These are phyloP conservation scores for Volvox africanus DNA, from an alignment of 139 green algal genomes.

Conservation along the genomic window DNA sequence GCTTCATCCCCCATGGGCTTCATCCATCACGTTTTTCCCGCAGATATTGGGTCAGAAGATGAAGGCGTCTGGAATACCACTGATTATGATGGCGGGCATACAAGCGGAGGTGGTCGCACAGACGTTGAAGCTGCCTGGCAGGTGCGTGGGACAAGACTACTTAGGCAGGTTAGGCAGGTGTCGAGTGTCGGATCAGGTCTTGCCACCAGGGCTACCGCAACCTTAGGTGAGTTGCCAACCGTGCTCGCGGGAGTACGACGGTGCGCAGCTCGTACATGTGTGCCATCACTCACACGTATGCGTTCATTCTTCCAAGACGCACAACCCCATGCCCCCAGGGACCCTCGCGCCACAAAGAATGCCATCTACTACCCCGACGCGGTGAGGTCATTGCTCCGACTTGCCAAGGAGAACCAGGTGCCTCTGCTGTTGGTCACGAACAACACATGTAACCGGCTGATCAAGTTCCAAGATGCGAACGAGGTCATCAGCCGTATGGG, in stretches of 20 bases:
- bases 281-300: no score
- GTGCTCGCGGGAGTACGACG: no score
- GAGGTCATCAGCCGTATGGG: constrained; percentile 37
- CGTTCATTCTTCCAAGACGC: background rate
- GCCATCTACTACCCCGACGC: constrained; percentile 56
- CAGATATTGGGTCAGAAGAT: constrained; percentile 56
- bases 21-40: no score
- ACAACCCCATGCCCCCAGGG: constrained; percentile 22
- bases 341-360: constrained; percentile 66
- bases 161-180: no score
- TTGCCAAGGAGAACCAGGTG: constrained; percentile 48
- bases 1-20: no score
- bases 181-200: no score
- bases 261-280: no score
- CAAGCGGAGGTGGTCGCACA: constrained; percentile 54
- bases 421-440: constrained; percentile 70
- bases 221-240: no score
- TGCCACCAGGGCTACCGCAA: no score
- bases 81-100: constrained; percentile 63
- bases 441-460: constrained; percentile 66
- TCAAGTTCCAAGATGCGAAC: constrained; percentile 51
- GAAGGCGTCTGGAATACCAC: constrained; percentile 55
- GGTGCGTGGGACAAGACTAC: constrained; percentile 1
- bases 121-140: constrained; percentile 44
- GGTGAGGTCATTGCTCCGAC: constrained; percentile 48